Evolutionary conservation across 1,139 yeast species (phyloP), one percentile per base, ranked within the genome.

Genomic region (Starmera stellimalicola): DNA sequence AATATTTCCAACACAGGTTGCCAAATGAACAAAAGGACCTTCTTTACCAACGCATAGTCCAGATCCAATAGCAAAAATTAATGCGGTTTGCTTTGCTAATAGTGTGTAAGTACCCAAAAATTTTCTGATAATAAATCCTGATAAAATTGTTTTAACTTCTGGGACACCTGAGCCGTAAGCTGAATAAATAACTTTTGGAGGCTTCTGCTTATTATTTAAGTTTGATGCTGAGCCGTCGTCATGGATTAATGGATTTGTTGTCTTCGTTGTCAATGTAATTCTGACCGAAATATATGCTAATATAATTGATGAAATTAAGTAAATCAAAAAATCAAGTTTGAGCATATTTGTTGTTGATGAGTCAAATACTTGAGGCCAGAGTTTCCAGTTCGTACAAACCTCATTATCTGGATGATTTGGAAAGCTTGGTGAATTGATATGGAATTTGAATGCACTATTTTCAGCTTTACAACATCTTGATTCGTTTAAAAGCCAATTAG

Each of bases 131-230:
- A 70, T 70, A 45, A 71, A 72, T 2, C 78, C 78, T 2, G 76
- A 68, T 18, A 72, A 52, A 18, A 72, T 71, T 0, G 77, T 71
- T 41, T 59, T 58, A 16, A 73, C 79, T 51, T 74, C 80, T 1
- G 80, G 78, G 1, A 74, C 80, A 3, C 81, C 81, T n/a, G 77
- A 70, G 1, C 81, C 80, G 26, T 68, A 65, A 0, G 77, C 79
- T 3, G 77, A 63, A 45, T 73, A 74, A 48, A 72, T 61, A 4
- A 57, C 54, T 32, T 62, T 52, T 19, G 54, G 48, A 8, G 18
- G 12, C 16, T 22, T 32, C 22, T 19, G 12, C 30, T 26, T 37
- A 24, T 11, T 33, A 10, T 5, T 11, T 11, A 18, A 16, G 18
- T 18, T 16, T 24, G 22, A 16, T 14, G 25, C 5, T 6, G 14